A percentile compares a stretch with the other conserved stretches of the same genome.
Evolutionary conservation across 2,329 filamentous ascomycete species (phyloP).

Genomic region (Colletotrichum incanum): DNA sequence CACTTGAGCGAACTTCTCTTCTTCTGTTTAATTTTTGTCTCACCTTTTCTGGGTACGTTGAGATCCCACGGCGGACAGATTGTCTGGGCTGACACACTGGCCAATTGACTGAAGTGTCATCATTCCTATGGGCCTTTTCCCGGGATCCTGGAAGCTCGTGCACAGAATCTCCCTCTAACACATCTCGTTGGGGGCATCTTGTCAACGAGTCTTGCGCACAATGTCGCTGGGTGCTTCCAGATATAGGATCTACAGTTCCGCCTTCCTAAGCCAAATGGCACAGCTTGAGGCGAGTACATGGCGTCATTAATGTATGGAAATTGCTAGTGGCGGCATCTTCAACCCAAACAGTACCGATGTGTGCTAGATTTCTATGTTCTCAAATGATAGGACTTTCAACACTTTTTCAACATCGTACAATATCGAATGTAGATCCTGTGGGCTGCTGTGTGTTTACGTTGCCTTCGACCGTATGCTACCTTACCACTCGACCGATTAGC

Average conservation of each 20-base stretch:
- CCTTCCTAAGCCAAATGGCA: slow-evolving; percentile 45
- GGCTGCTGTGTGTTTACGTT: too few relatives aligned
- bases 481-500: too few relatives aligned
- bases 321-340: too few relatives aligned
- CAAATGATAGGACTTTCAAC: too few relatives aligned
- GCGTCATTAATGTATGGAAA: too few relatives aligned
- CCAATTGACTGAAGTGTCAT: slow-evolving; percentile 63
- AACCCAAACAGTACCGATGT: too few relatives aligned
- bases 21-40: slow-evolving; percentile 73
- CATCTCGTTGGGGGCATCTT: slow-evolving; percentile 77
- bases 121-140: slow-evolving; percentile 70
- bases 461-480: too few relatives aligned
- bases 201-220: slow-evolving; percentile 45
- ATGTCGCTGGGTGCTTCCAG: slow-evolving; percentile 46
- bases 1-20: slow-evolving; percentile 73
- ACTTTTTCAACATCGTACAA: too few relatives aligned
- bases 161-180: slow-evolving; percentile 77
- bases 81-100: too few relatives aligned
- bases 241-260: slow-evolving; percentile 69
- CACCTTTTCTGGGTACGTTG: slow-evolving; percentile 66
- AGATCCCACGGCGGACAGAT: too few relatives aligned
- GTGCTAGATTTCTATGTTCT: too few relatives aligned
- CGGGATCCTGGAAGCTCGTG: slow-evolving; percentile 78
- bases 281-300: slow-evolving; percentile 69
- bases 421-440: too few relatives aligned